phyloP scores from a whole-genome alignment of 208 protist genomes.

The Trypanosoma melophagium region DNA sequence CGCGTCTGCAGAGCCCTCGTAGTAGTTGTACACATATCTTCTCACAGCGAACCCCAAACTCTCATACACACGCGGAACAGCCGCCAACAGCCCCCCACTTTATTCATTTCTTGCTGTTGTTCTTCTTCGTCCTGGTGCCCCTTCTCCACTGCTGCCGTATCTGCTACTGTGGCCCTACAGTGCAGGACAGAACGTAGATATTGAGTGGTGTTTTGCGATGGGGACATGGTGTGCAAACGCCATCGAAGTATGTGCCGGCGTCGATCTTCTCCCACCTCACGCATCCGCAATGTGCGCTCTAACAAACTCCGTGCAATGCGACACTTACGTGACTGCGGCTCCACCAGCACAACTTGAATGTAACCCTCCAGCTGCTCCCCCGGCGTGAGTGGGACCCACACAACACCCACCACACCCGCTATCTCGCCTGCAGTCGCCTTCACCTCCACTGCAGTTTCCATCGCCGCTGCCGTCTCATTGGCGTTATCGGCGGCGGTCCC shows the following conservation, averaged over 20 bases:
- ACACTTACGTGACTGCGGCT: slow-evolving; percentile 28
- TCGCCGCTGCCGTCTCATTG: no score
- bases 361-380: slow-evolving; percentile 62
- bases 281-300: slow-evolving; percentile 15
- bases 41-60: slow-evolving; percentile 49
- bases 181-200: slow-evolving; percentile 22
- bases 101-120: no score
- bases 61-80: slow-evolving; percentile 43
- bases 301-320: slow-evolving; percentile 45
- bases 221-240: slow-evolving; percentile 69
- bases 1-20: slow-evolving; percentile 45
- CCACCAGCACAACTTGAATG: slow-evolving; percentile 66
- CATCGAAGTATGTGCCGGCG: slow-evolving; percentile 38
- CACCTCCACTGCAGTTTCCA: no score
- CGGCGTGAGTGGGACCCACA: slow-evolving; percentile 57
- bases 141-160: slow-evolving; percentile 1
- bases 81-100: slow-evolving; percentile 33
- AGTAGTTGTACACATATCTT: slow-evolving; percentile 53
- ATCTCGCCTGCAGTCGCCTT: no score
- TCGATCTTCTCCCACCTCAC: neutral
- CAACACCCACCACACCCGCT: slow-evolving; percentile 66
- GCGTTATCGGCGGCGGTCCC: no score
- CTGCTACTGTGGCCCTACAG: no score
- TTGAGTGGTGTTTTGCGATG: slow-evolving; percentile 18
- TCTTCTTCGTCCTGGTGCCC: neutral